phyloP scores from a whole-genome alignment of 2,329 filamentous ascomycete genomes.

The Elsinoe ampelina region DNA sequence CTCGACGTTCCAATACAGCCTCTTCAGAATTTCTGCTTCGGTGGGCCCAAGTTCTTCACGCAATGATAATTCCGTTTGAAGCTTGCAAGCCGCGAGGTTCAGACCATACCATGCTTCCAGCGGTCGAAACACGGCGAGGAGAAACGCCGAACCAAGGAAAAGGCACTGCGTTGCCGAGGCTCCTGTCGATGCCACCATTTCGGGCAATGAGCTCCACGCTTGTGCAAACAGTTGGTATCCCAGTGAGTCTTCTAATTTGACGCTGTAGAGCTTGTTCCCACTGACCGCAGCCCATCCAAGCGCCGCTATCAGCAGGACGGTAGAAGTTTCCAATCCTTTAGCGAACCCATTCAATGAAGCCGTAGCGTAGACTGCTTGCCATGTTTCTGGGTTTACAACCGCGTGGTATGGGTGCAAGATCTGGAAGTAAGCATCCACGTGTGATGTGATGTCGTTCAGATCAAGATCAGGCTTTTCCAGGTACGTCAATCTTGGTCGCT shows the following conservation, averaged over 20 bases:
- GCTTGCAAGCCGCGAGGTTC: constrained; percentile 70
- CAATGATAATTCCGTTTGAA: constrained; percentile 67
- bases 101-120: constrained; percentile 76
- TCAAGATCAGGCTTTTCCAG: not conserved
- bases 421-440: constrained; percentile 10
- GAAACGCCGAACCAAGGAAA: constrained; percentile 68
- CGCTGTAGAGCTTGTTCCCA: constrained; percentile 48
- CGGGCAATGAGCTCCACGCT: constrained; percentile 67
- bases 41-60: constrained; percentile 61
- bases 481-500: not conserved
- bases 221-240: constrained; percentile 61
- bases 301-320: constrained; percentile 68
- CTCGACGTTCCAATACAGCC: constrained; percentile 77
- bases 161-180: constrained; percentile 73
- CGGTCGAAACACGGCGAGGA: constrained; percentile 73
- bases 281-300: constrained; percentile 66
- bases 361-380: constrained; percentile 14
- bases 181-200: constrained; percentile 70
- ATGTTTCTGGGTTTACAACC: constrained; percentile 6
- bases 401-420: constrained; percentile 6
- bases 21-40: constrained; percentile 62
- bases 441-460: constrained; percentile 6
- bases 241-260: not conserved
- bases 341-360: constrained; percentile 51
- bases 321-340: constrained; percentile 72